Percentiles rank a stretch among this genome's conserved stretches.
phyloP scores from a whole-genome alignment of 352 stramenopile species.

The Pythium volutum region DNA sequence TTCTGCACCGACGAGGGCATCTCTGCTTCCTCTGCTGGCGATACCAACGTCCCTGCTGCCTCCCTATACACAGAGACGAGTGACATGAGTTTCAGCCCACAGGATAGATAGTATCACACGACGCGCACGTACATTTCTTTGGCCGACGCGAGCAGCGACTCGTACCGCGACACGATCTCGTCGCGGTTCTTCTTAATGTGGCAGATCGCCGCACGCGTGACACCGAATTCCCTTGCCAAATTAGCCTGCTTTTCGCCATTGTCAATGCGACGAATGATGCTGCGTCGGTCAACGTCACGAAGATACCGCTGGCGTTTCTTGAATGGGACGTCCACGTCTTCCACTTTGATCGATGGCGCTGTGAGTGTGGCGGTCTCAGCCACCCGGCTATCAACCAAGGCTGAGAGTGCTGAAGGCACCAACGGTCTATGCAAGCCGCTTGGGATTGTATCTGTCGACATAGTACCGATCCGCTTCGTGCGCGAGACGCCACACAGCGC shows the following conservation, averaged over 20 bases:
- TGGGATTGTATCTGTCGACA: too few species aligned
- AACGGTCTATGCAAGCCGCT: too few species aligned
- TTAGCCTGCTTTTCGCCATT: slow-evolving; percentile 62
- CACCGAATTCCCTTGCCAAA: slow-evolving; percentile 61
- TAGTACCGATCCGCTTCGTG: too few species aligned
- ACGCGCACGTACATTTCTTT: slow-evolving; percentile 48
- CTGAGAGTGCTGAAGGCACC: too few species aligned
- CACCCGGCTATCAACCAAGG: too few species aligned
- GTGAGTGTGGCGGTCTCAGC: too few species aligned
- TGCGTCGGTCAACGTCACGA: slow-evolving; percentile 50
- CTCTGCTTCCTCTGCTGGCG: not conserved
- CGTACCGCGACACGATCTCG: slow-evolving; percentile 69
- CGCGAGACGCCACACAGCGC: too few species aligned
- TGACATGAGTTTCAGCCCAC: too few species aligned
- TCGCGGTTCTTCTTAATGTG: slow-evolving; percentile 80
- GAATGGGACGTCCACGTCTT: too few species aligned
- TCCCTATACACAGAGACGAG: not conserved
- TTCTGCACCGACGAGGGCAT: not conserved
- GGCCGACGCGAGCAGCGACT: slow-evolving; percentile 49
- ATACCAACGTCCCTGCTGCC: not conserved
- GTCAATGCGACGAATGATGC: slow-evolving; percentile 67
- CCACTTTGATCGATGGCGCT: too few species aligned
- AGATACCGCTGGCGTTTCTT: slow-evolving; percentile 43
- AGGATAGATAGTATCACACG: not conserved
- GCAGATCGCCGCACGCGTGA: slow-evolving; percentile 65